Evolutionary conservation across 345 rosid genomes (phyloP).

Genomic region (Luvunga scandens): DNA sequence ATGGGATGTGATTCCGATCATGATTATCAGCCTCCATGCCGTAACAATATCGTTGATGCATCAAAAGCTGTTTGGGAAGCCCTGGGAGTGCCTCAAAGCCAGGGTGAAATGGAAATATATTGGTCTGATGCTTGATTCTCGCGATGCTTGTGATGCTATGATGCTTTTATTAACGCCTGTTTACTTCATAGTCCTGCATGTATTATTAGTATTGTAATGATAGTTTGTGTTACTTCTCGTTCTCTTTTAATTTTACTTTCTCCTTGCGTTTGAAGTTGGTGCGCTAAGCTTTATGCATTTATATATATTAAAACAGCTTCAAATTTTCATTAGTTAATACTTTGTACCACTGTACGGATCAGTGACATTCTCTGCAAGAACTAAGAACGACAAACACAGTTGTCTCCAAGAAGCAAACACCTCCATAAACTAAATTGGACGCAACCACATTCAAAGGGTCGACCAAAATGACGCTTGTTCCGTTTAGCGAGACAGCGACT

Average conservation of each 20-base stretch:
- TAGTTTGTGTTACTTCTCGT: not conserved
- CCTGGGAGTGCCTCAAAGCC: constrained; percentile 12
- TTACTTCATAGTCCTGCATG: too few species aligned
- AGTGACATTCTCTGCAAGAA: not conserved
- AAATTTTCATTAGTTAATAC: not conserved
- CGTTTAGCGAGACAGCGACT: too few species aligned
- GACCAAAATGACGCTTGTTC: too few species aligned
- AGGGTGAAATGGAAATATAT: constrained; percentile 13
- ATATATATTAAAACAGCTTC: not conserved
- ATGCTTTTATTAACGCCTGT: not conserved
- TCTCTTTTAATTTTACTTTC: not conserved
- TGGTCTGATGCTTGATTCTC: constrained; percentile 24
- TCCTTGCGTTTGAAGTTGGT: not conserved
- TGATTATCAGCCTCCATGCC: constrained; percentile 34
- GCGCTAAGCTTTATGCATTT: not conserved
- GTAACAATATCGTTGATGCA: constrained; percentile 31
- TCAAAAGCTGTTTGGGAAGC: constrained; percentile 31
- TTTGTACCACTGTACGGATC: not conserved
- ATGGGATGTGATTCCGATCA: constrained; percentile 21
- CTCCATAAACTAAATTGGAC: not conserved
- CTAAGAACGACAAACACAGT: not conserved
- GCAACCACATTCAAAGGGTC: not conserved
- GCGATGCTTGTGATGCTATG: not conserved
- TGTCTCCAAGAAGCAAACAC: not conserved
- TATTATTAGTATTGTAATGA: not conserved